These are phyloP conservation scores for Fomitopsis serialis DNA, from an alignment of 768 basidiomycete species.

Conservation along the genomic window DNA sequence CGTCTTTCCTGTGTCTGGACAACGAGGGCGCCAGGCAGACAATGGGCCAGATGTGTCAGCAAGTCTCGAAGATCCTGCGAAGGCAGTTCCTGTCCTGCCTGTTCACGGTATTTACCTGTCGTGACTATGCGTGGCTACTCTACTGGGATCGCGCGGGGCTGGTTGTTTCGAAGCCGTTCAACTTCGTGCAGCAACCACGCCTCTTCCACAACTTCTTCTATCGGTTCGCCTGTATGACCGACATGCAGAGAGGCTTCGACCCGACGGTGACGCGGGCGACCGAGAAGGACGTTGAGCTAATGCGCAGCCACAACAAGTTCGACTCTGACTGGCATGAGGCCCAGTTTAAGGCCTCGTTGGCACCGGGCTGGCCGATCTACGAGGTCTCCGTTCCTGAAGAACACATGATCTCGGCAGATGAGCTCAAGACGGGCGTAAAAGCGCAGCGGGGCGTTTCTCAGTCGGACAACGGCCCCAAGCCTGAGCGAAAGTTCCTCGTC, in stretches of 20 bases:
- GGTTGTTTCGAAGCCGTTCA: slow-evolving; percentile 2
- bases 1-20: no score
- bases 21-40: no score
- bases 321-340: neutral
- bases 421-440: no score
- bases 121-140: neutral
- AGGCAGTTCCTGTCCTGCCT: neutral
- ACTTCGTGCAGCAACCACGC: neutral
- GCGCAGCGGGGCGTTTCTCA: no score
- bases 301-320: neutral
- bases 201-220: slow-evolving; percentile 1
- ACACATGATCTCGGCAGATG: neutral
- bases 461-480: no score
- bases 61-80: neutral
- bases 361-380: neutral
- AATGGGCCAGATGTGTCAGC: neutral
- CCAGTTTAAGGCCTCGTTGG: neutral
- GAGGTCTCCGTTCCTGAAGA: neutral
- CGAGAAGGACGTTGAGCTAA: neutral
- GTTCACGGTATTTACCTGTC: neutral
- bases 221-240: neutral
- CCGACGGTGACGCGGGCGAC: neutral
- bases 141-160: slow-evolving; percentile 7
- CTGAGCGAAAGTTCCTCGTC: no score
- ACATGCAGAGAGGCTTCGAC: slow-evolving; percentile 4